Evolutionary conservation across 2,329 filamentous ascomycete species (phyloP), one percentile per base, ranked within the genome.

Genomic region (Nothomitra cinnamomea): DNA sequence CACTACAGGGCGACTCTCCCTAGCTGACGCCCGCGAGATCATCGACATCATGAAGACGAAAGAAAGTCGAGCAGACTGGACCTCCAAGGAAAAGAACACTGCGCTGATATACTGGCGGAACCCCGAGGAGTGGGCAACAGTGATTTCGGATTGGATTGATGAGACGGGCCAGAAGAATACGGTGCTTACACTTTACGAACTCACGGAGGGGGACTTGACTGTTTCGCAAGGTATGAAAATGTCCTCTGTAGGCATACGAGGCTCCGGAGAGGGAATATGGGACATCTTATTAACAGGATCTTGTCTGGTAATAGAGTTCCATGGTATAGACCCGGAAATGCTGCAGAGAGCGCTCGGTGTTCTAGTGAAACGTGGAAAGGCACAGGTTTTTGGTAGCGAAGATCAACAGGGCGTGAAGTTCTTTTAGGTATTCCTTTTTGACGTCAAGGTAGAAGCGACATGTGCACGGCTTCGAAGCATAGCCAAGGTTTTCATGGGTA

Each of bases 341-440:
- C 74, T 98, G 62, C 77, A 84, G 59, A 88, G 83, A 66, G 83
- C 86, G 38, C 73, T 98, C 50, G 77, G 79, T 56, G 74, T 92
- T 51, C 74, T 95, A 50, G 89, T 94, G 36, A 95, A 94, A 74
- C 78, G 83, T 57, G 88, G 88, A 60, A 94, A 85, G 69, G 90
- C 89, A 13, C 90, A 96, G 67, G 80, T 96, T 24, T 96, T 98
- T 70, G 90, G 90, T 35, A 78, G 80, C 53, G 88, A 90, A 62
- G 87, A 90, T 64, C 85, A 86, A 56, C 80, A 85, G 62, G 92
- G 92, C 62, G 87, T 96, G 59, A 98, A 98, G 71, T 96, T 98
- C 71, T 96, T 96, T 65, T 95, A 49, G 45, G 3, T 25, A 48
- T 21, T 25, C 45, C 32, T 8, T 13, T 71, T 82, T 49, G n/a